A percentile compares a stretch with the other conserved stretches of the same genome.
Evolutionary conservation across 176 grass and related monocot genomes (phyloP).

Genomic region (Hordeum marinum): DNA sequence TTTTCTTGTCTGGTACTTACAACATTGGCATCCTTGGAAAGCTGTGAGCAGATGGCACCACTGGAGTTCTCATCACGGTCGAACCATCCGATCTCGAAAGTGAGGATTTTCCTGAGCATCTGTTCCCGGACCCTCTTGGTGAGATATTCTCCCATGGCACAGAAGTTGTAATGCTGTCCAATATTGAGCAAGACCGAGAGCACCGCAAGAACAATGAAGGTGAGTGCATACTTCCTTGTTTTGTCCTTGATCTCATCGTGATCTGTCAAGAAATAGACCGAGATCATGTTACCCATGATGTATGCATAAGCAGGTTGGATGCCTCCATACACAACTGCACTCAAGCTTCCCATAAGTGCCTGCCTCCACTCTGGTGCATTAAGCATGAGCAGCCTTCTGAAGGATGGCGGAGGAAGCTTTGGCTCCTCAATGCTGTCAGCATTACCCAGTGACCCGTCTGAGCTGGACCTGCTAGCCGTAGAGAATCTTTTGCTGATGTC

Average conservation of each 20-base stretch:
- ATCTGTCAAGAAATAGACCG: slow-evolving; percentile 51
- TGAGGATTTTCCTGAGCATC: slow-evolving; percentile 76
- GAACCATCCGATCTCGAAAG: slow-evolving; percentile 84
- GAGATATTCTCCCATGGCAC: slow-evolving; percentile 82
- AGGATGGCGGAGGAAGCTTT: slow-evolving; percentile 50
- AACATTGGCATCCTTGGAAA: slow-evolving; percentile 86
- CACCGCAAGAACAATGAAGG: slow-evolving; percentile 49
- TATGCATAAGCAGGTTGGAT: slow-evolving; percentile 77
- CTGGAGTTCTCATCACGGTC: slow-evolving; percentile 85
- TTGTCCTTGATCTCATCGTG: slow-evolving; percentile 59
- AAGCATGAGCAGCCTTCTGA: slow-evolving; percentile 64
- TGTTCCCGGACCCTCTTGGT: slow-evolving; percentile 82
- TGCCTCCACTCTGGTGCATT: slow-evolving; percentile 83
- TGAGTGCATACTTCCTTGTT: slow-evolving; percentile 55
- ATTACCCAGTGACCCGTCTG: slow-evolving; percentile 36
- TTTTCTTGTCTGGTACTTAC: slow-evolving; percentile 36
- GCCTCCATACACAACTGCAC: slow-evolving; percentile 67
- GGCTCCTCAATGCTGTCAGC: not conserved
- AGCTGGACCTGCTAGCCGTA: slow-evolving; percentile 53
- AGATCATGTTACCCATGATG: slow-evolving; percentile 84
- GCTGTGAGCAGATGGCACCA: slow-evolving; percentile 79
- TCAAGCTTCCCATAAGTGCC: slow-evolving; percentile 49
- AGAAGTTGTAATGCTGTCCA: slow-evolving; percentile 81
- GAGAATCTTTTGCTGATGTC: slow-evolving; percentile 71
- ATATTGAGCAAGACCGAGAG: slow-evolving; percentile 72